Evolutionary conservation across 805 yeast genomes (phyloP), one percentile per base, ranked within the genome.

Genomic region (Wickerhamomyces bovis): DNA sequence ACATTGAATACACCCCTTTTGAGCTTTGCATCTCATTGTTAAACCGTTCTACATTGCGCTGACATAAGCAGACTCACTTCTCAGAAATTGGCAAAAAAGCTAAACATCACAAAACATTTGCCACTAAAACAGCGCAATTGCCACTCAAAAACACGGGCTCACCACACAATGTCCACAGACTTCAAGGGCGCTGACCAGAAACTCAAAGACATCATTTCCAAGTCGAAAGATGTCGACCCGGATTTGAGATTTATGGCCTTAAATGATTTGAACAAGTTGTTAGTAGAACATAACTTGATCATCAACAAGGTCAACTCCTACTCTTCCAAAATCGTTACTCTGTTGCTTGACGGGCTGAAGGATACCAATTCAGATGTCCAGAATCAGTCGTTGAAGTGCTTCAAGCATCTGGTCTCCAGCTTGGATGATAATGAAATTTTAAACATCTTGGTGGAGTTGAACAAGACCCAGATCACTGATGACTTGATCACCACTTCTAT

Each of bases 201-300:
- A 48, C 41, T 60, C 41, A 45, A 49, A 20, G 58, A 57, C n/a
- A 53, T 58, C 42, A 42, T 67, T 46, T 75, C 73, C 36, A 71
- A 72, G 53, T 77, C 81, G 13, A 69, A 69, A 38, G 86, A 82
- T 53, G 82, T 81, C 3, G 96, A 88, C 56, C 85, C 94, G 4
- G 96, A 88, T 60, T 68, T 85, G 53, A 70, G 96, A 61, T 88
- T 81, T 66, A 88, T 88, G 96, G 95, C 90, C 2, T 68, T 88
- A 46, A 84, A 77, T 54, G 96, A 88, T 58, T 71, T 86, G 55
- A 78, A 75, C 54, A 76, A 76, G 57, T 57, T 66, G 41, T 56
- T 76, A 20, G 56, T 48, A 43, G 65, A 55, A 49, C 63, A 52
- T 50, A 51, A 48, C 46, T 42, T 58, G 23, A 58, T 61, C 36